These are phyloP conservation scores for Fusarium sp. DNA, from an alignment of 2,329 filamentous ascomycete species.

Conservation along the genomic window DNA sequence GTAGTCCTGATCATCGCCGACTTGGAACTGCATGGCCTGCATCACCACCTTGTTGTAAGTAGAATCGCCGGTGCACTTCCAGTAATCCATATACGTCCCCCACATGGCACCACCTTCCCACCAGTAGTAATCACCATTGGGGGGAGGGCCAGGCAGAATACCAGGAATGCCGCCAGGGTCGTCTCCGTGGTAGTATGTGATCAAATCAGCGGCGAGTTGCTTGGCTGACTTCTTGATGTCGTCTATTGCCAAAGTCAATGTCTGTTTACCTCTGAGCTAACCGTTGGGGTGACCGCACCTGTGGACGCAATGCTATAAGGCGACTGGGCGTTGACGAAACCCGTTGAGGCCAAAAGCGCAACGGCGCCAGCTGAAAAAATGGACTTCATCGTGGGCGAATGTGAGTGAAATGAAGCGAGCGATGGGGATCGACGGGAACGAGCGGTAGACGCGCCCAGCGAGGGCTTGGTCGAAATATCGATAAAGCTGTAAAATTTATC, in stretches of 20 bases:
- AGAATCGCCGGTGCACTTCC: slow-evolving; percentile 67
- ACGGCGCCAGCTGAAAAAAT: slow-evolving; percentile 27
- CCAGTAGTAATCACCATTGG: slow-evolving; percentile 67
- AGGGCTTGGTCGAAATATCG: slow-evolving; percentile 13
- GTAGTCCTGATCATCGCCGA: slow-evolving; percentile 62
- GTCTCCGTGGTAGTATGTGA: slow-evolving; percentile 59
- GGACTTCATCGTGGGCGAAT: slow-evolving; percentile 36
- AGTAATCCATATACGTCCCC: slow-evolving; percentile 71
- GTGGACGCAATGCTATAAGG: slow-evolving; percentile 39
- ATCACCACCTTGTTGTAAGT: slow-evolving; percentile 66
- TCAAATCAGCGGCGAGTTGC: slow-evolving; percentile 54
- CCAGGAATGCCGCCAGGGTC: slow-evolving; percentile 55
- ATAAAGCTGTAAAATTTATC: not conserved
- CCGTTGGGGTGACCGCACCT: slow-evolving; percentile 24
- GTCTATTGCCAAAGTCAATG: slow-evolving; percentile 42
- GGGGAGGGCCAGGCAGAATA: slow-evolving; percentile 59
- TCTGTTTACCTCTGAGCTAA: not conserved
- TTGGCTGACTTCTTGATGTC: slow-evolving; percentile 52
- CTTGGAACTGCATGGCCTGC: slow-evolving; percentile 62
- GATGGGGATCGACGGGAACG: not conserved
- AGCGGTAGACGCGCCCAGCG: slow-evolving; percentile 30
- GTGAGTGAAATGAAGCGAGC: slow-evolving; percentile 2
- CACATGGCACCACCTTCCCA: slow-evolving; percentile 73
- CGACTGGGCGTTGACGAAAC: slow-evolving; percentile 36
- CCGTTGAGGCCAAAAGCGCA: slow-evolving; percentile 35